Percentiles rank a stretch among this genome's conserved stretches.
phyloP scores from a whole-genome alignment of 768 basidiomycete genomes.

The Cantharellus anzutake region DNA sequence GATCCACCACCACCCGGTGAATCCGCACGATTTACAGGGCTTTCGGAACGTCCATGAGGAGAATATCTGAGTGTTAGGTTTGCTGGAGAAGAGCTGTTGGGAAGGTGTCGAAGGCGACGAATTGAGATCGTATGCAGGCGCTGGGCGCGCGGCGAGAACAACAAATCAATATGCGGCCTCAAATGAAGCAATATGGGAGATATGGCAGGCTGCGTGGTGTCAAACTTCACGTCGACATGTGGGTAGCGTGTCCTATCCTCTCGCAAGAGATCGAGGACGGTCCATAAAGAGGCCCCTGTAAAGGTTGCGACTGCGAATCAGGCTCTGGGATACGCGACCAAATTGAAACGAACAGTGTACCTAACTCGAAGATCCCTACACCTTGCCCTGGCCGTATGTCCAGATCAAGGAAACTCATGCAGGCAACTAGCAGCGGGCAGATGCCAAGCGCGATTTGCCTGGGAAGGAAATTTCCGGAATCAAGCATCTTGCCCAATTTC shows the following conservation, averaged over 20 bases:
- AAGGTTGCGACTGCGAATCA: neutral
- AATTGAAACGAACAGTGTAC: conserved; percentile 17
- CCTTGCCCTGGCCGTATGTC: conserved; percentile 61
- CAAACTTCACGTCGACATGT: conserved; percentile 69
- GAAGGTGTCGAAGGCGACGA: conserved; percentile 42
- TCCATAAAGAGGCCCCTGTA: conserved; percentile 62
- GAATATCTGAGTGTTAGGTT: conserved; percentile 3
- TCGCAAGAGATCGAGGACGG: conserved; percentile 47
- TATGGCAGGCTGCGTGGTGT: conserved; percentile 45
- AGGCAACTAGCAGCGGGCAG: neutral
- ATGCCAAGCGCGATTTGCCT: too few species aligned
- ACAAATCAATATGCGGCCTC: conserved; percentile 65
- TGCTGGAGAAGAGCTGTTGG: conserved; percentile 21
- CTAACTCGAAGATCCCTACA: conserved; percentile 61
- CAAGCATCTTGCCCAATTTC: too few species aligned
- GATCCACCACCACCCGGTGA: conserved; percentile 18
- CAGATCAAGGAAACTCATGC: conserved; percentile 29
- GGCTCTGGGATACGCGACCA: neutral
- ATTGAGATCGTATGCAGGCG: conserved; percentile 63
- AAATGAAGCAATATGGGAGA: conserved; percentile 64
- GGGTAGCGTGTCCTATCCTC: conserved; percentile 50
- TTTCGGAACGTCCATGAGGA: neutral
- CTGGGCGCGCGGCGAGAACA: conserved; percentile 65
- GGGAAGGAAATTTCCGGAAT: too few species aligned
- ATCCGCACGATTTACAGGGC: neutral